Conservation (phyloP, 2,329 filamentous ascomycete genomes). For the Stenocarpella maydis region DNA sequence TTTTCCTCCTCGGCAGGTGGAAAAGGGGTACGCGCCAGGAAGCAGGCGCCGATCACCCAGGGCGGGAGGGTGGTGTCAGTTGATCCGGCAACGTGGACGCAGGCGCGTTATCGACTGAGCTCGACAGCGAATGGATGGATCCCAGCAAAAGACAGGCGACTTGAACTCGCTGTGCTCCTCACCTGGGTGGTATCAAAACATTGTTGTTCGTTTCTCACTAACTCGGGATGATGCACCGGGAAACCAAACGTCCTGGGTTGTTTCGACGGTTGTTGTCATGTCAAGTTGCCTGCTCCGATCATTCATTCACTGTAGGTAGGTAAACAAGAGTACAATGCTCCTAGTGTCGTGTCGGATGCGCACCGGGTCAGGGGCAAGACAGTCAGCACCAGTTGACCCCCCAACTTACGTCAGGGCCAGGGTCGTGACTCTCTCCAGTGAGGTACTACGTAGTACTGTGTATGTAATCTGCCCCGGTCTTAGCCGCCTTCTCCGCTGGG, state of each 20-base stretch:
- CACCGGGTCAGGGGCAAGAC: not conserved
- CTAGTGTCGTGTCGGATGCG: not conserved
- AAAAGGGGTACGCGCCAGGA: conserved; percentile 7
- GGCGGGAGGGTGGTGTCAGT: conserved; percentile 24
- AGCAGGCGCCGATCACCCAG: conserved; percentile 7
- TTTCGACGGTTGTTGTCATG: not conserved
- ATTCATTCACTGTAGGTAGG: not conserved
- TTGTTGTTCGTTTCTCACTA: not conserved
- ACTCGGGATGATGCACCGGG: not conserved
- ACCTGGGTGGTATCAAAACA: not conserved
- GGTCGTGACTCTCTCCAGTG: not conserved
- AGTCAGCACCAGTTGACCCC: not conserved
- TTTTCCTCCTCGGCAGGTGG: not conserved
- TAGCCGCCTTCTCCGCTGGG: conserved; percentile 19
- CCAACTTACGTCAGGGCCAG: conserved; percentile 18
- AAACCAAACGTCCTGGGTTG: not conserved
- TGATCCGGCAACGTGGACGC: conserved; percentile 30
- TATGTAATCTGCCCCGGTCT: conserved; percentile 10
- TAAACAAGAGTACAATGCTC: no score
- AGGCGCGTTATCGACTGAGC: not conserved
- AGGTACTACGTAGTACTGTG: no score
- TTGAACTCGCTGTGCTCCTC: not conserved
- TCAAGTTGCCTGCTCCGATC: conserved; percentile 10
- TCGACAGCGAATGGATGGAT: conserved; percentile 31
- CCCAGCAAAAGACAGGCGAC: not conserved